Base-by-base conservation (phyloP, 1,284 basidiomycete species). In the Melanopsichium pennsylvanicum region DNA sequence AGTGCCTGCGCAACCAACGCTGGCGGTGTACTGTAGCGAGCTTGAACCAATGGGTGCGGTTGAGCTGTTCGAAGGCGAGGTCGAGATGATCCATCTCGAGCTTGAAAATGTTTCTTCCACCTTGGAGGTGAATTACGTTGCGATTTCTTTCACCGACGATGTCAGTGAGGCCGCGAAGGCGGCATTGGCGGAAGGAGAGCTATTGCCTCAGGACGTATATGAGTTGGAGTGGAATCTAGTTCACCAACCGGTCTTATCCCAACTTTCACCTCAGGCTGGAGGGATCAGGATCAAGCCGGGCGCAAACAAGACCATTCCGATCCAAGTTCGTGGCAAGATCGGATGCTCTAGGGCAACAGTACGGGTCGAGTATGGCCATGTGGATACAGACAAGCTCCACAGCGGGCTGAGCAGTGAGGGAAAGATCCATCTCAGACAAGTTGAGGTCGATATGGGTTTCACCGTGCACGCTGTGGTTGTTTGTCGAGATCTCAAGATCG, bases 401-500 rank as follows among this genome's bases (percentile, higher is more conserved):
- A 36, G 32, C 11, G 32, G 23, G 13, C 26, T 19, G 11, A n/a
- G 27, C 11, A 23, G 7, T 43, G 31, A 10, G 85, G 16, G 83
- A 85, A 52, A 75, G 4, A 94, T 97, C 81, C 87, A 92, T 81
- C 88, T 91, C 10, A 88, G 94, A 22, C 90, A 90, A 62, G 81
- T 96, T 46, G 87, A 88, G 13, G 90, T 92, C 76, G 89, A 91
- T 7, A 85, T 97, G 56, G 85, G 90, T 70, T 89, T 96, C 55
- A 94, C 92, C 0, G 93, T 97, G 2, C 94, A 94, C 77, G 90
- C 92, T 62, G 93, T 93, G 83, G 86, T 97, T 33, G 91, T 93
- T 76, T 91, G 89, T 74, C 50, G 55, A 7, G 52, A 52, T 16
- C 42, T 82, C 33, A 51, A 33, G 19, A 34, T 78, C 12, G 33